Base-by-base conservation (phyloP, 2,329 filamentous ascomycete genomes). In the Metarhizium humberi region DNA sequence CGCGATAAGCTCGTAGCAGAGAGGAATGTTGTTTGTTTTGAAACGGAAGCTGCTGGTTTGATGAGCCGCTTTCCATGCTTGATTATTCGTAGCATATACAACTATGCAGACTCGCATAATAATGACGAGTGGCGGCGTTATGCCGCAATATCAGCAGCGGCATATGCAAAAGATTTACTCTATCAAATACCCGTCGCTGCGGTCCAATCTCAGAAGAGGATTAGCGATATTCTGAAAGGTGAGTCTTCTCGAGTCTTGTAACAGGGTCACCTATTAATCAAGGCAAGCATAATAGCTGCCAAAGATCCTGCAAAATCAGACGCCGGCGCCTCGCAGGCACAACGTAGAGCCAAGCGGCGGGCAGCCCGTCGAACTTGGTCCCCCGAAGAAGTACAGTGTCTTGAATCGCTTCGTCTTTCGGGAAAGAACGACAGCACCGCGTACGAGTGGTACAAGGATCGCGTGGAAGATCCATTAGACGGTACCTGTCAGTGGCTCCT, bases 51-150 rank as follows among this genome's bases (percentile, higher is more conserved):
- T 10, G 66, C 65, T 3, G 66, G 66, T 1, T 30, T 69, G 40
- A 66, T 66, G 60, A 61, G 64, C 20, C 48, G 62, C 25, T 62
- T 66, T 43, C 65, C 63, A 0, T 70, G 67, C 32, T 54, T 71
- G 1, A 65, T 69, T 6, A 64, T 72, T 45, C 61, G 67, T 6
- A 69, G 69, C 0, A 69, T 72, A 48, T 70, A 64, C 53, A 67
- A 72, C 59, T 72, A 72, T 38, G 61, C 67, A 0, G 69, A 71
- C 49, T 62, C 64, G 1, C 66, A 69, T 46, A 69, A 69, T 48
- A 66, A 66, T 36, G 61, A 67, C 7, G 34, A 53, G 1, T 70
- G 65, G 67, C 67, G 68, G 48, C 56, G 60, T 4, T 69, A 65
- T 59, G 62, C 67, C 6, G 61, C 67, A 3, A 63, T 66, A 48